Evolutionary conservation across 139 green algal species (phyloP).

Genomic region (Axilococcus clingmanii): DNA sequence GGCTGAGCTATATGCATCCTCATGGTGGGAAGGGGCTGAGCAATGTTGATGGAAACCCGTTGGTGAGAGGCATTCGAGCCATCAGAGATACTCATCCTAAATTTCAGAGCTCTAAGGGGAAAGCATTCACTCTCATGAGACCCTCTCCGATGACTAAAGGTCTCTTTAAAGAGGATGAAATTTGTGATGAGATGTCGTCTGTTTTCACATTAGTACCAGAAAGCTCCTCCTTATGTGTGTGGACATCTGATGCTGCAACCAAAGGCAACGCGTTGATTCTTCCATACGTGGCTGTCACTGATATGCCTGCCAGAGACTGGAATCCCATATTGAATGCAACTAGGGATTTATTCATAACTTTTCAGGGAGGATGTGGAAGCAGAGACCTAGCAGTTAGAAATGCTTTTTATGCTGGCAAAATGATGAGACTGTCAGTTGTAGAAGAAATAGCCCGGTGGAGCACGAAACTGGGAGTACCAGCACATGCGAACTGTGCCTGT

Average conservation of each 20-base stretch:
- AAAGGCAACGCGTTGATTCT: constrained; percentile 16
- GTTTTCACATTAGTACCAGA: constrained; percentile 20
- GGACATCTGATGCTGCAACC: constrained; percentile 17
- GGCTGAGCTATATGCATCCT: constrained; percentile 28
- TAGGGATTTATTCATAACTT: constrained; percentile 21
- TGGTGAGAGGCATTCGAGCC: constrained; percentile 9
- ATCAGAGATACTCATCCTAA: constrained; percentile 8
- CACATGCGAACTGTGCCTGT: constrained; percentile 18
- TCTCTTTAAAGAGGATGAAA: constrained; percentile 19
- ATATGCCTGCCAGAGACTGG: constrained; percentile 22
- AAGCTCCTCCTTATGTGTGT: constrained; percentile 22
- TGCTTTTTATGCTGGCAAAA: constrained; percentile 27
- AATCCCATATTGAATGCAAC: constrained; percentile 1
- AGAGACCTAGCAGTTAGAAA: constrained; percentile 7
- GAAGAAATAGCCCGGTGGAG: too few species aligned
- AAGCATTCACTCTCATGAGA: constrained; percentile 21
- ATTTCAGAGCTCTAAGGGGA: constrained; percentile 23
- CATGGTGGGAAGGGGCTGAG: constrained; percentile 5
- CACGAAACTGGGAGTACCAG: neutral
- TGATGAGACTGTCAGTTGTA: constrained; percentile 26
- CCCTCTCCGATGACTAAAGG: constrained; percentile 16
- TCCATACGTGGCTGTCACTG: constrained; percentile 18
- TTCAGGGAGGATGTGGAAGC: constrained; percentile 22
- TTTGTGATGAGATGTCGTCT: constrained; percentile 27
- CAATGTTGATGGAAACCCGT: constrained; percentile 6